Conservation (phyloP, 1,139 yeast species). For the Zygosaccharomyces pseudobailii region DNA sequence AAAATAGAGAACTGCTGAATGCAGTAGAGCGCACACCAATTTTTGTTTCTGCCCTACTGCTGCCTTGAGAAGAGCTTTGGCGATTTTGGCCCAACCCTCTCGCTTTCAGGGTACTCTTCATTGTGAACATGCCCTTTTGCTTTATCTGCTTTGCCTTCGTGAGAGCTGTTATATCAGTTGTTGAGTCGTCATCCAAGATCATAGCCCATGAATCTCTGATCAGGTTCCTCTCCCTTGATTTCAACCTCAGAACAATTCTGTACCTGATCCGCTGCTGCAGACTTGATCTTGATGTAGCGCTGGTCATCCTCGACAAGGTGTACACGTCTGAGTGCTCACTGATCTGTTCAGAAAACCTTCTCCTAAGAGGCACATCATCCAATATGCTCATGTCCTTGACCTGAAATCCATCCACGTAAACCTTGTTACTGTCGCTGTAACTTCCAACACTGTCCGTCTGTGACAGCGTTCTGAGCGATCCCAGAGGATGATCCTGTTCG, state of each 20-base stretch:
- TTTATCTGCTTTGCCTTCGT: slow-evolving; percentile 4
- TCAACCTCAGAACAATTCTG: slow-evolving; percentile 35
- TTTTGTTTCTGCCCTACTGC: slow-evolving; percentile 3
- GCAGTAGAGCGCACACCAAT: neutral
- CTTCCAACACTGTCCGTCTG: neutral
- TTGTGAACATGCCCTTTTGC: neutral
- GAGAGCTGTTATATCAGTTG: slow-evolving; percentile 6
- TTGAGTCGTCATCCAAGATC: slow-evolving; percentile 30
- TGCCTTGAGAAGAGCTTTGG: neutral
- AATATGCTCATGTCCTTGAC: neutral
- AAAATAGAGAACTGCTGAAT: no score
- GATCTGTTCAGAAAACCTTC: neutral
- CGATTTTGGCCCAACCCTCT: neutral
- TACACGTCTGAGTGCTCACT: slow-evolving; percentile 8
- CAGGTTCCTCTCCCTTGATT: slow-evolving; percentile 36
- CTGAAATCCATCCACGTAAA: neutral
- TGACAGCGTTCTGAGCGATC: neutral
- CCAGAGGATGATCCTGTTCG: neutral
- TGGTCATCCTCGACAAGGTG: slow-evolving; percentile 10
- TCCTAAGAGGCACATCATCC: neutral
- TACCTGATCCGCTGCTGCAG: slow-evolving; percentile 21
- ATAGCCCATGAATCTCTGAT: slow-evolving; percentile 40
- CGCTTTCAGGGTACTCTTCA: no score
- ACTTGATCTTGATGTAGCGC: slow-evolving; percentile 9
- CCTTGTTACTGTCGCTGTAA: neutral